A percentile compares a stretch with the other conserved stretches of the same genome.
phyloP scores from a whole-genome alignment of 108 stramenopile genomes.

The Nitzschia putrida region DNA sequence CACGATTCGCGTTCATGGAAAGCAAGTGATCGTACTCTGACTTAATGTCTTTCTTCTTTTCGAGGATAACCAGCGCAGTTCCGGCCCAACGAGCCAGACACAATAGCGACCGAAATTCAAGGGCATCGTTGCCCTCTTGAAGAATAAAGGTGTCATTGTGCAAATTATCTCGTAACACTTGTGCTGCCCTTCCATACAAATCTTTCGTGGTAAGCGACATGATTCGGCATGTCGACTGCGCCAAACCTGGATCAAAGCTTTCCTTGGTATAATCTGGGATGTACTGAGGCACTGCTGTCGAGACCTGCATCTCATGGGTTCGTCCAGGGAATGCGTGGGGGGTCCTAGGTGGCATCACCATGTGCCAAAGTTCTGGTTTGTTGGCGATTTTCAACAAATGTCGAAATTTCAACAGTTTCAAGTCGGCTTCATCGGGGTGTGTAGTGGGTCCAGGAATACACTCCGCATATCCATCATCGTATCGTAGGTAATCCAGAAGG shows the following conservation, averaged over 20 bases:
- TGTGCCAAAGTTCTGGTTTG: slow-evolving; percentile 53
- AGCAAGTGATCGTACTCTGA: slow-evolving; percentile 5
- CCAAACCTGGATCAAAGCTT: background rate
- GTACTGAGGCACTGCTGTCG: slow-evolving; percentile 18
- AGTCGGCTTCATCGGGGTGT: slow-evolving; percentile 41
- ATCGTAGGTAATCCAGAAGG: slow-evolving; percentile 63
- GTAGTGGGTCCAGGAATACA: slow-evolving; percentile 47
- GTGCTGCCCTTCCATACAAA: slow-evolving; percentile 56
- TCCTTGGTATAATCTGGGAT: slow-evolving; percentile 34
- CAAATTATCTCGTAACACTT: slow-evolving; percentile 50
- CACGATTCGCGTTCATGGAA: slow-evolving; percentile 8
- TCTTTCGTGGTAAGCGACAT: slow-evolving; percentile 64
- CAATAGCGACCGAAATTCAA: slow-evolving; percentile 67
- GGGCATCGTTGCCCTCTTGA: slow-evolving; percentile 41
- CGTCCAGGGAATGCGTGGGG: slow-evolving; percentile 46
- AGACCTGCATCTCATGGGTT: slow-evolving; percentile 13
- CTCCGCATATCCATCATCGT: slow-evolving; percentile 77
- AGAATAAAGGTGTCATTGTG: slow-evolving; percentile 38
- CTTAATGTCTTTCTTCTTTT: slow-evolving; percentile 13
- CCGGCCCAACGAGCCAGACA: slow-evolving; percentile 56
- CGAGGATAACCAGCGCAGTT: slow-evolving; percentile 29
- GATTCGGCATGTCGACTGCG: slow-evolving; percentile 66
- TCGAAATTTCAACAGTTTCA: slow-evolving; percentile 73
- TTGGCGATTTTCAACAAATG: slow-evolving; percentile 67
- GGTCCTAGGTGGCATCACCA: slow-evolving; percentile 48